phyloP scores from a whole-genome alignment of 2,329 filamentous ascomycete species.

The Venturia aucupariae region DNA sequence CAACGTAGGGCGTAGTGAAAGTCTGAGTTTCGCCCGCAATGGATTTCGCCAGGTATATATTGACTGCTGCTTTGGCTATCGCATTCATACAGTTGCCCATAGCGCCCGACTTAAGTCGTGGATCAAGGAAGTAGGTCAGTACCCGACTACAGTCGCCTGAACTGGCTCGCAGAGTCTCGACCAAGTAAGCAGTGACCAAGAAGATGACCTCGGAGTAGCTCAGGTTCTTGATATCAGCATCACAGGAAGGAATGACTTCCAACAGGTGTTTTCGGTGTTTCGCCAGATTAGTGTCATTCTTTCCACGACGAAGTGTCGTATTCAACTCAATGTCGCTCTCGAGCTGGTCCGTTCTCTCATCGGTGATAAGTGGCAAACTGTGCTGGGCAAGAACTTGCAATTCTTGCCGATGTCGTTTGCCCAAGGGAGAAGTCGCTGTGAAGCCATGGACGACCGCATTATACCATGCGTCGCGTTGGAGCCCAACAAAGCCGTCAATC shows the following conservation, averaged over 20 bases:
- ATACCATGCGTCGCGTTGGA: conserved; percentile 92
- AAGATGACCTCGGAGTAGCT: conserved; percentile 90
- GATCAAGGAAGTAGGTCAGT: conserved; percentile 89
- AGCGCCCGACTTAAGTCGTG: conserved; percentile 57
- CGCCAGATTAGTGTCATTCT: conserved; percentile 66
- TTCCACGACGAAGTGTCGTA: conserved; percentile 79
- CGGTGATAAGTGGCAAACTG: conserved; percentile 77
- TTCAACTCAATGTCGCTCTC: conserved; percentile 98
- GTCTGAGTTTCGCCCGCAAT: conserved; percentile 60
- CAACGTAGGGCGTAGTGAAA: conserved; percentile 88
- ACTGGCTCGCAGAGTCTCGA: conserved; percentile 79
- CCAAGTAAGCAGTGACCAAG: conserved; percentile 77
- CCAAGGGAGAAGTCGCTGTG: conserved; percentile 61
- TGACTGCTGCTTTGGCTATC: conserved; percentile 60
- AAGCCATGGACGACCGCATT: conserved; percentile 96
- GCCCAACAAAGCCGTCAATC: conserved; percentile 45
- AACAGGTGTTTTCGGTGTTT: conserved; percentile 73
- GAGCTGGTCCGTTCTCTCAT: conserved; percentile 78
- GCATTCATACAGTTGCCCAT: conserved; percentile 55
- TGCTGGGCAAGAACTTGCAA: conserved; percentile 77
- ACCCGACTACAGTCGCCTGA: conserved; percentile 85
- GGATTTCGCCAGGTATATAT: conserved; percentile 69
- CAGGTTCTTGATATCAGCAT: conserved; percentile 68
- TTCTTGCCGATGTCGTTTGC: conserved; percentile 64
- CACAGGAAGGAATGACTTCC: conserved; percentile 64